These are phyloP conservation scores for Ustilago crameri DNA, from an alignment of 1,284 basidiomycete species.

Conservation along the genomic window DNA sequence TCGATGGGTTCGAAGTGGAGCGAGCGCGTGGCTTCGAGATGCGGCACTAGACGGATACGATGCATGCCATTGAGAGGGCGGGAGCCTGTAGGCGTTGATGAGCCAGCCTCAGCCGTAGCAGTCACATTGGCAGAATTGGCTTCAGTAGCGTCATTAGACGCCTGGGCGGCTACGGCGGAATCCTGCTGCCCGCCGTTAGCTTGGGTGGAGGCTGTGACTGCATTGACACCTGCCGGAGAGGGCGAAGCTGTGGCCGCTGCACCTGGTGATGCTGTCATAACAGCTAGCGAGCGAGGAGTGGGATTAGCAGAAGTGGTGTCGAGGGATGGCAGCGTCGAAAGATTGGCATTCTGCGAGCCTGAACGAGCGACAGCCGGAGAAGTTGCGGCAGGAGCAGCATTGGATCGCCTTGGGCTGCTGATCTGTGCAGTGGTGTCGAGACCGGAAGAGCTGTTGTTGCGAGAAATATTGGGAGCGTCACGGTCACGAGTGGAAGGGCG, in stretches of 20 bases:
- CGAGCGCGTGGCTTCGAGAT: slow-evolving; percentile 88
- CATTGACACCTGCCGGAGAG: slow-evolving; percentile 1
- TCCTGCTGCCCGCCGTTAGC: not conserved
- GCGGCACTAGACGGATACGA: slow-evolving; percentile 84
- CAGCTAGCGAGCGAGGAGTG: slow-evolving; percentile 21
- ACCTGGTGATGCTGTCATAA: slow-evolving; percentile 8
- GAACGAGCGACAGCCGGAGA: slow-evolving; percentile 25
- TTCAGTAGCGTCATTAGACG: not conserved
- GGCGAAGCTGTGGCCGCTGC: slow-evolving; percentile 6
- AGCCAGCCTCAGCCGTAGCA: slow-evolving; percentile 8
- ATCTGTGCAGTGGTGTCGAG: slow-evolving; percentile 5
- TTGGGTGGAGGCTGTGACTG: not conserved
- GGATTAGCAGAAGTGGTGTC: slow-evolving; percentile 11
- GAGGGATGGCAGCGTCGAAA: not conserved
- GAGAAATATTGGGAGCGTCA: slow-evolving; percentile 24
- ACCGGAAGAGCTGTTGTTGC: slow-evolving; percentile 33
- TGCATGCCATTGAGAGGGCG: slow-evolving; percentile 64
- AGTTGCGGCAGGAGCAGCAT: slow-evolving; percentile 6
- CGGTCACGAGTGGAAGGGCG: slow-evolving; percentile 28
- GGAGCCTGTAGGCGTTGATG: slow-evolving; percentile 7
- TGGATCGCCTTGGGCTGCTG: slow-evolving; percentile 17
- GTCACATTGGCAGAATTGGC: slow-evolving; percentile 8
- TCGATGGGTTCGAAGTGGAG: slow-evolving; percentile 92
- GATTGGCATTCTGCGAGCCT: slow-evolving; percentile 12
- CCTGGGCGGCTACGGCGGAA: slow-evolving; percentile 8